Evolutionary conservation across 2,329 filamentous ascomycete species (phyloP).

Genomic region (Colletotrichum sp.): DNA sequence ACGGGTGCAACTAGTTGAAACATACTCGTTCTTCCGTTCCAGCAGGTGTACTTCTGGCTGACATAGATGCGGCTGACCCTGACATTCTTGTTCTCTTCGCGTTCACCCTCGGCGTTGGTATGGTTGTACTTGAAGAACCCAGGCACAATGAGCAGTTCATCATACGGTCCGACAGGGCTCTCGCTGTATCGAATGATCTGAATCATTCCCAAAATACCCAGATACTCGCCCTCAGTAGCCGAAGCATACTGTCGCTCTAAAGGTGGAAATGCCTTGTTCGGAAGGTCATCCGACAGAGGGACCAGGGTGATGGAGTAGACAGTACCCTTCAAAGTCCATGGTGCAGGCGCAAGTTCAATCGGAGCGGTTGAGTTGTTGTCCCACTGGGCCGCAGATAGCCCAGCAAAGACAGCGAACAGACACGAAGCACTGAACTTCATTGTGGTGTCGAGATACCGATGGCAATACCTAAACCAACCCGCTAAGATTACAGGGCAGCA

Average conservation of each 20-base stretch:
- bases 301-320: slow-evolving; percentile 19
- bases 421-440: neutral
- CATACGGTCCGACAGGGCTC: slow-evolving; percentile 56
- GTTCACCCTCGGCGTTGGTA: slow-evolving; percentile 27
- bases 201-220: slow-evolving; percentile 50
- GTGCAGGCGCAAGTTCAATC: slow-evolving; percentile 14
- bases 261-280: slow-evolving; percentile 12
- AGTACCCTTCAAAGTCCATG: slow-evolving; percentile 23
- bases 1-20: neutral
- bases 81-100: slow-evolving; percentile 33
- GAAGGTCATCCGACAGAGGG: neutral
- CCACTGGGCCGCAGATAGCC: neutral
- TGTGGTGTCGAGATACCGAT: neutral
- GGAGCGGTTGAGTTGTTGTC: slow-evolving; percentile 12
- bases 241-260: neutral
- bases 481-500: neutral
- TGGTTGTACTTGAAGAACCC: slow-evolving; percentile 47
- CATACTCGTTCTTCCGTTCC: slow-evolving; percentile 55
- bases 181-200: slow-evolving; percentile 56
- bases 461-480: neutral
- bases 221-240: slow-evolving; percentile 33
- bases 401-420: neutral
- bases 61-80: slow-evolving; percentile 59
- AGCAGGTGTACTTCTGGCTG: slow-evolving; percentile 54
- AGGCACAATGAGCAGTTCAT: slow-evolving; percentile 54